Evolutionary conservation across 2,329 filamentous ascomycete genomes (phyloP).

Genomic region (Septoria petroselini): DNA sequence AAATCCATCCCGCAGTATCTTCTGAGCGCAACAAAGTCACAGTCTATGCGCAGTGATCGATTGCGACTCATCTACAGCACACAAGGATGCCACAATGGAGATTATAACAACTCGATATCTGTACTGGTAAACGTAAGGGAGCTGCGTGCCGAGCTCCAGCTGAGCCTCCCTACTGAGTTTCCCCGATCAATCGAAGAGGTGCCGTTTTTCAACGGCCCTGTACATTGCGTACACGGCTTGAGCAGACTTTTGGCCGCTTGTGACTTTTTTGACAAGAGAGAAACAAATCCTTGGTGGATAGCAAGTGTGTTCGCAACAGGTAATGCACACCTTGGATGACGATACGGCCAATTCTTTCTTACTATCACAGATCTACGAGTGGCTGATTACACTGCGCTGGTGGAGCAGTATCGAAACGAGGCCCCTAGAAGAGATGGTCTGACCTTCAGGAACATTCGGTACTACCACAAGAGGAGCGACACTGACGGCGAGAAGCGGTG

Average conservation of each 20-base stretch:
- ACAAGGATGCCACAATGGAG: neutral
- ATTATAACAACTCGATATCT: neutral
- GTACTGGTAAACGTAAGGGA: too few relatives aligned
- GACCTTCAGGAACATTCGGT: slow-evolving; percentile 23
- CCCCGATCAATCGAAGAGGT: neutral
- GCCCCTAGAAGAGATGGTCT: slow-evolving; percentile 16
- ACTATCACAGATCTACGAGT: too few relatives aligned
- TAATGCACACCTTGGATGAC: neutral
- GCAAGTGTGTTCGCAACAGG: slow-evolving; percentile 18
- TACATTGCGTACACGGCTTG: slow-evolving; percentile 20
- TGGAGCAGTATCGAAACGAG: slow-evolving; percentile 18
- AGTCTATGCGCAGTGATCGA: too few relatives aligned
- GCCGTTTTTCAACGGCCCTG: neutral
- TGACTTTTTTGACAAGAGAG: slow-evolving; percentile 12
- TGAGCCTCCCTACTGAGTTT: neutral
- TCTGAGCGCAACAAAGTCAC: too few relatives aligned
- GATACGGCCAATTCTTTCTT: too few relatives aligned
- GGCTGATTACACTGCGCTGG: neutral
- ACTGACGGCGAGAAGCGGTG: slow-evolving; percentile 17
- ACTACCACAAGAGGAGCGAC: slow-evolving; percentile 10
- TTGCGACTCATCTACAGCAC: too few relatives aligned
- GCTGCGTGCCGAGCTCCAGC: too few relatives aligned
- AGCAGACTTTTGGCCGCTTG: slow-evolving; percentile 20
- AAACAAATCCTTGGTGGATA: slow-evolving; percentile 24
- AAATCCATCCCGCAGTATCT: too few relatives aligned